Evolutionary conservation across 768 basidiomycete genomes (phyloP), one percentile per base, ranked within the genome.

Genomic region (Hysterangium stoloniferum): DNA sequence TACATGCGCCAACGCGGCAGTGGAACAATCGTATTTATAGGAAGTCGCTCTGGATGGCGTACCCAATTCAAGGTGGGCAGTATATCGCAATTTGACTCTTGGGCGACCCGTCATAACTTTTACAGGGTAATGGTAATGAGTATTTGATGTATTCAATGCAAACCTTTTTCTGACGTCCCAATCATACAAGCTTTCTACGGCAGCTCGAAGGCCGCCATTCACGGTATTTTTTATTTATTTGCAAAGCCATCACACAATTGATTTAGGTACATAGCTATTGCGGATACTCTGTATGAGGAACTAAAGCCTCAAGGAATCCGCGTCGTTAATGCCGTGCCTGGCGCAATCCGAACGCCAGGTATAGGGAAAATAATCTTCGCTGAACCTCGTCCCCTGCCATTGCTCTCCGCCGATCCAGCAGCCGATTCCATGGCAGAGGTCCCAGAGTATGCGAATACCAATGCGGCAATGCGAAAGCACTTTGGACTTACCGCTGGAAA

Each of bases 131-230:
- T 17, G 40, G 40, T 41, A 41, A 7, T 11, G 22, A n/a, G 11
- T 41, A 22, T 5, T 13, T 41, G 12, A 22, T 17, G n/a, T 6
- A n/a, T n/a, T n/a, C 37, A 27, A 20, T 27, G 19, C 17, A 22
- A 6, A n/a, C 27, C 13, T 13, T 17, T 9, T 33, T 32, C 1
- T 15, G 19, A 7, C 20, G 15, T 5, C 12, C n/a, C 35, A 4
- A 28, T 27, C 15, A 28, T 31, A 29, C 6, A 20, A 73, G 76
- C 73, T 9, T 57, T 62, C 12, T 80, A 82, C 57, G 64, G 68
- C 2, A 67, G 78, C 3, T 80, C 79, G 2, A 83, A 83, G 62
- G 79, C 78, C 12, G 81, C 81, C 11, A 58, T 80, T 9, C 78
- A 75, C 52, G 71, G 79, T 78, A 58, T 56, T 64, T 54, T 77